Evolutionary conservation across 2,329 filamentous ascomycete genomes (phyloP), one percentile per base, ranked within the genome.

Genomic region (Trichoderma simmonsii): DNA sequence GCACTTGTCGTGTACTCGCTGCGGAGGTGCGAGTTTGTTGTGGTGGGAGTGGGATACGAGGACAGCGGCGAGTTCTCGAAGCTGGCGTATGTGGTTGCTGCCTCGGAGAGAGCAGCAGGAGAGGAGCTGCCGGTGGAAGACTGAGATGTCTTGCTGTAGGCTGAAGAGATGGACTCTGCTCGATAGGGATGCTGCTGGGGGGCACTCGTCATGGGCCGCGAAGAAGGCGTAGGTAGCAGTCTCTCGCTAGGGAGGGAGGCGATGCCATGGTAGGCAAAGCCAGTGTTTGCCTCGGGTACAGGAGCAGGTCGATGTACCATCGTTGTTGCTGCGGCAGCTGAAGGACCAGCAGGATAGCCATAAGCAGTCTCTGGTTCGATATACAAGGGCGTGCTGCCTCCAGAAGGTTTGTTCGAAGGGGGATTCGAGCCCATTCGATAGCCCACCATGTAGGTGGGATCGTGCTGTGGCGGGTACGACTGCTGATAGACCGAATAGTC

Each of bases 281-380:
- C 24, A 0, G 56, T 28, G 11, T 73, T 74, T 9, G 75, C 32
- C 4, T 78, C 76, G 8, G 68, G 26, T 34, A 28, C 21, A n/a
- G 65, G 28, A 21, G 71, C 71, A 56, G 75, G 62, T 2, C 77
- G 76, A 34, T 74, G 63, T 9, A 73, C 60, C 39, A 64, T 64
- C 21, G 68, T 51, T n/a, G 60, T 30, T 18, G 51, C 57, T 9
- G 77, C 62, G 11, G 72, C 36, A 14, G 72, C 51, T 28, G 72
- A 24, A 5, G 70, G 71, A 8, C 74, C 75, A 2, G 60, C 72
- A 36, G 70, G 70, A 64, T 79, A 81, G 43, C 74, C 73, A 54
- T 80, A 81, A 51, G 71, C 73, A 12, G 70, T 69, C 26, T 80
- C 78, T 36, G 77, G 61, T 26, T 80, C 78, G 18, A 78, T 71